Conservation (phyloP, 306 rosid genomes). For the Prinsepia uniflora region DNA sequence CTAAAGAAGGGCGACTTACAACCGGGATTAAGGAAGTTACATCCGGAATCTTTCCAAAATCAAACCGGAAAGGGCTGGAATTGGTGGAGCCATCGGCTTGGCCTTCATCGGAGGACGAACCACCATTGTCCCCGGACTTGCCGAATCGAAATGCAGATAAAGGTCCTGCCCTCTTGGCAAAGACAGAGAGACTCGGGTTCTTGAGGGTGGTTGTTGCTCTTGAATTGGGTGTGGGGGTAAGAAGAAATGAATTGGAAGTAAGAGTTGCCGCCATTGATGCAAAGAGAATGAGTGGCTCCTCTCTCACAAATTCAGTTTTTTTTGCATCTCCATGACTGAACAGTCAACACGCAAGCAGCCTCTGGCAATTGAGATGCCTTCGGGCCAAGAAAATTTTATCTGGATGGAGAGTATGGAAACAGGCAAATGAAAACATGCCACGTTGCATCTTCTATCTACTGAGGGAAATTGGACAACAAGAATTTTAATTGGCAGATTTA, state of each 20-base stretch:
- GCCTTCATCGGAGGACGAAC: conserved; percentile 29
- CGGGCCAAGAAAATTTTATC: conserved; percentile 33
- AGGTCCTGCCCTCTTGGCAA: conserved; percentile 48
- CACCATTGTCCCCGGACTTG: conserved; percentile 35
- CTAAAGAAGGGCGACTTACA: conserved; percentile 41
- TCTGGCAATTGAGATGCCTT: conserved; percentile 15
- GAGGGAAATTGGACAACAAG: conserved; percentile 34
- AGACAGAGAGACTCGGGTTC: conserved; percentile 41
- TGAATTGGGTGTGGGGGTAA: conserved; percentile 45
- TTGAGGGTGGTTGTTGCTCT: conserved; percentile 22
- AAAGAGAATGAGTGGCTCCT: not conserved
- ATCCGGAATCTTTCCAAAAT: conserved; percentile 67
- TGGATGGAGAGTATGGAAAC: conserved; percentile 27
- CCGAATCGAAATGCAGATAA: conserved; percentile 58
- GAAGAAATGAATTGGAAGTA: conserved; percentile 59
- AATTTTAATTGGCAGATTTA: conserved; percentile 13
- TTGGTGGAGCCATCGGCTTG: conserved; percentile 33
- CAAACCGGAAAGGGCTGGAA: conserved; percentile 51
- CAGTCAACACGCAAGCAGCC: conserved; percentile 1
- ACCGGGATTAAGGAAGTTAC: conserved; percentile 65
- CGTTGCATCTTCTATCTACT: conserved; percentile 52
- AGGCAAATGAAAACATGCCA: conserved; percentile 57
- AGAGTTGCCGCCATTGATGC: conserved; percentile 69
- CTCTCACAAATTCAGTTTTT: conserved; percentile 12
- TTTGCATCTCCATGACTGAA: not conserved